These are phyloP conservation scores for Hebeloma cylindrosporum DNA, from an alignment of 768 basidiomycete species.

Conservation along the genomic window DNA sequence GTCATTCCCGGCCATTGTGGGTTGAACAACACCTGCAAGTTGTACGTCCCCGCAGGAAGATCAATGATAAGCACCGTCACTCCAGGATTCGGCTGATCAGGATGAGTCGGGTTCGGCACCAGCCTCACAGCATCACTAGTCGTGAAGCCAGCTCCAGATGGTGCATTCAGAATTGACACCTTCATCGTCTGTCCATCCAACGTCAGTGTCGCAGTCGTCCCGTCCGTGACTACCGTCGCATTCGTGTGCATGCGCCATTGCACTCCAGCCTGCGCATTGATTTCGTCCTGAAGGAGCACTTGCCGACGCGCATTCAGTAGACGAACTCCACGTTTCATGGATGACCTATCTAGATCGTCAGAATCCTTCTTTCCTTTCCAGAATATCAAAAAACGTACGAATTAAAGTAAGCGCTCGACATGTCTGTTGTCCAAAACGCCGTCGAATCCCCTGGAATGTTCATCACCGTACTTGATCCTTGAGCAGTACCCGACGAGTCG, in stretches of 20 bases:
- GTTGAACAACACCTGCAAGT: constrained; percentile 83
- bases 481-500: constrained; percentile 53
- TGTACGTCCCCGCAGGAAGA: constrained; percentile 69
- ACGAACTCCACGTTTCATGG: constrained; percentile 83
- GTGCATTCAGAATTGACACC: constrained; percentile 67
- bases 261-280: constrained; percentile 54
- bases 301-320: constrained; percentile 81
- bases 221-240: constrained; percentile 63
- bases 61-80: constrained; percentile 80
- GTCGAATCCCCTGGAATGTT: constrained; percentile 62
- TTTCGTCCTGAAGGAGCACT: constrained; percentile 92
- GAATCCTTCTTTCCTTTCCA: constrained; percentile 15
- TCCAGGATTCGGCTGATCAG: constrained; percentile 75
- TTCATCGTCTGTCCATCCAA: constrained; percentile 68
- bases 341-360: constrained; percentile 46
- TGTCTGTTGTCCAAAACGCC: constrained; percentile 78
- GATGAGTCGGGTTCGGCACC: constrained; percentile 50
- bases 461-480: constrained; percentile 85
- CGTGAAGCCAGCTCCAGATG: constrained; percentile 64
- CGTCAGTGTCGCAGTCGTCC: constrained; percentile 71
- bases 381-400: constrained; percentile 50
- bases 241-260: constrained; percentile 98
- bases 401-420: constrained; percentile 73
- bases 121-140: constrained; percentile 56
- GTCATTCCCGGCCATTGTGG: constrained; percentile 87